A percentile compares a stretch with the other conserved stretches of the same genome.
Conservation (phyloP, 371 early-diverging fungal genomes). For the Mortierella sp. region DNA sequence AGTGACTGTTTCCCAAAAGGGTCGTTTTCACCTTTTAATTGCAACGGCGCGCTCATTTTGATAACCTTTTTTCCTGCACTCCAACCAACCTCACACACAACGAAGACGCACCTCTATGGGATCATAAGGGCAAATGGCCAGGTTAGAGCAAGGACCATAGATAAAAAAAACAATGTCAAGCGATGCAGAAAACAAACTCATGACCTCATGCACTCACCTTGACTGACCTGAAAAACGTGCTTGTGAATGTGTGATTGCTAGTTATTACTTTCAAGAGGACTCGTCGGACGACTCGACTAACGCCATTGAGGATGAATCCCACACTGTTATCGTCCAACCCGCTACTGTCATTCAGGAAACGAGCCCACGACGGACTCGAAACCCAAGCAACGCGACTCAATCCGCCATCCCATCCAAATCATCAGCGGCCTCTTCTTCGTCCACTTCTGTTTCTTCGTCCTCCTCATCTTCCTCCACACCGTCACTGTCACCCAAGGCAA, state of each 20-base stretch:
- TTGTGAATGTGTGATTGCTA: not conserved
- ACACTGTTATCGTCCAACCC: not conserved
- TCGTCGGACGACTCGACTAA: constrained; percentile 41
- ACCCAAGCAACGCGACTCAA: constrained; percentile 1
- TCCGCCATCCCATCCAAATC: constrained; percentile 3
- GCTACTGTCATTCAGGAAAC: not conserved
- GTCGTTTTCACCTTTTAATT: not conserved
- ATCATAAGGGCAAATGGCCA: constrained; percentile 5
- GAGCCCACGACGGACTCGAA: not conserved
- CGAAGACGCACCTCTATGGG: not conserved
- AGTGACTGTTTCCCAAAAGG: not conserved
- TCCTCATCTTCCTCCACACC: constrained; percentile 5
- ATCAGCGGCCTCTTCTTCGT: not conserved
- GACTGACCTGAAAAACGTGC: not conserved
- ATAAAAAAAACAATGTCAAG: not conserved
- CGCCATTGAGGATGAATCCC: constrained; percentile 10
- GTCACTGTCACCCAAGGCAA: constrained; percentile 9
- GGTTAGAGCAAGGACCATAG: not conserved
- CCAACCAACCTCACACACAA: not conserved
- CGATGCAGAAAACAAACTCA: not conserved
- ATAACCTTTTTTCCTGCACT: not conserved
- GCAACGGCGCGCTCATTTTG: not conserved
- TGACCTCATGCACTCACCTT: not conserved
- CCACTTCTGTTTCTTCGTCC: too few relatives aligned
- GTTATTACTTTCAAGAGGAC: constrained; percentile 54